Conservation (phyloP, 768 basidiomycete genomes). For the Serendipita sp. region DNA sequence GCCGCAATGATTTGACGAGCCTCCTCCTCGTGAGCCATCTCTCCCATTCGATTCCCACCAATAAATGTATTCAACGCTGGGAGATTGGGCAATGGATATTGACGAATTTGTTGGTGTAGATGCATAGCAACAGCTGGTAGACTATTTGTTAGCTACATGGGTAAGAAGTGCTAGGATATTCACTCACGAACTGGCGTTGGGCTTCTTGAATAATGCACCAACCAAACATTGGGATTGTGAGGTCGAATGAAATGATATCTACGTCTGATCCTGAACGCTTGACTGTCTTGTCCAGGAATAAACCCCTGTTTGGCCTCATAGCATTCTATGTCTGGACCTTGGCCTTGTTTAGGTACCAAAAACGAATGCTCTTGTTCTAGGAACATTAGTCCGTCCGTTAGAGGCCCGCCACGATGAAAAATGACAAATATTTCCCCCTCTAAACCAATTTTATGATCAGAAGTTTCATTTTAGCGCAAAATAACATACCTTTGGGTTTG, state of each 20-base stretch:
- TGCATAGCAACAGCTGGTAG: not conserved
- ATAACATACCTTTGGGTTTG: slow-evolving; percentile 47
- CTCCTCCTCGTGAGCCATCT: not conserved
- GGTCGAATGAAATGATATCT: not conserved
- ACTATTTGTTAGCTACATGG: not conserved
- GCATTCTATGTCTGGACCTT: not conserved
- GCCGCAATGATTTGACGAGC: not conserved
- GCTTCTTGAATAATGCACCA: not conserved
- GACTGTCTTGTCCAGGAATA: not conserved
- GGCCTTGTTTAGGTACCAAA: slow-evolving; percentile 22
- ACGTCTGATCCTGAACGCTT: not conserved
- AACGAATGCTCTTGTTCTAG: slow-evolving; percentile 55
- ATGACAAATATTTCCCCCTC: slow-evolving; percentile 55
- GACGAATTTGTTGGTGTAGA: not conserved
- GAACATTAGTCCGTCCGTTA: slow-evolving; percentile 61
- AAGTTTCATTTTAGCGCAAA: not conserved
- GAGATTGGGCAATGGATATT: not conserved
- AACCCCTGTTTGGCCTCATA: not conserved
- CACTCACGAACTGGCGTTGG: not conserved
- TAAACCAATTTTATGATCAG: slow-evolving; percentile 14
- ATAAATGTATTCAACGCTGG: not conserved
- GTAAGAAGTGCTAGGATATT: not conserved
- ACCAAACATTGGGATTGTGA: not conserved
- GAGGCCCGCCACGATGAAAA: slow-evolving; percentile 36
- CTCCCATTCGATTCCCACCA: not conserved